Conservation (phyloP, 2,329 filamentous ascomycete genomes). For the Colletotrichum orchidophilum region DNA sequence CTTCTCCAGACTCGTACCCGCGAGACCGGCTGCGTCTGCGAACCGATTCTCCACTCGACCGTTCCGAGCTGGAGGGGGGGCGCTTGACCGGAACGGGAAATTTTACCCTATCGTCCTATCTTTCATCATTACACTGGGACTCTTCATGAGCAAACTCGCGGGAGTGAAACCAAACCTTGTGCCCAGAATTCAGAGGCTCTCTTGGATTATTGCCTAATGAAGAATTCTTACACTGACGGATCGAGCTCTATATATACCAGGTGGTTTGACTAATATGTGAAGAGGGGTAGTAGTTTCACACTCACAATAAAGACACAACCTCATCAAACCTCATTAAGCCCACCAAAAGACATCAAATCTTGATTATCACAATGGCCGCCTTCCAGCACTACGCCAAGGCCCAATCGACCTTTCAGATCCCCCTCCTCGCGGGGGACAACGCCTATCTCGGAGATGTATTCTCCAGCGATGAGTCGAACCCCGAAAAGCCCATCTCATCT, state of each 20-base stretch:
- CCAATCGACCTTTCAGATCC: constrained; percentile 69
- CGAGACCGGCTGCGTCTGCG: constrained; percentile 10
- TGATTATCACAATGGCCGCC: constrained; percentile 43
- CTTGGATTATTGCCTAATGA: background rate
- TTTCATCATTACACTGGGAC: background rate
- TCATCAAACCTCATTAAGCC: background rate
- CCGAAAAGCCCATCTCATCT: constrained; percentile 67
- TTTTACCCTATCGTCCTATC: constrained; percentile 23
- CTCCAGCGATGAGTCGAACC: constrained; percentile 63
- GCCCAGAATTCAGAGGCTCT: too few relatives aligned
- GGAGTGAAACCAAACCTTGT: constrained; percentile 5
- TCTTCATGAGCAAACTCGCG: background rate
- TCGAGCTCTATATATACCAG: background rate
- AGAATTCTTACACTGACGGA: background rate
- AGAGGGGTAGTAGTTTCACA: background rate
- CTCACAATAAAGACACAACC: background rate
- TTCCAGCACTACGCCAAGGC: constrained; percentile 66
- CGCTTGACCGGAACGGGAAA: constrained; percentile 26
- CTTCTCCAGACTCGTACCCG: constrained; percentile 17
- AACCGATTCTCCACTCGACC: constrained; percentile 15
- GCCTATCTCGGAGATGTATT: constrained; percentile 72
- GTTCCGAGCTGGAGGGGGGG: constrained; percentile 20
- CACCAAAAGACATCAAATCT: background rate
- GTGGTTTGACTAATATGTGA: background rate
- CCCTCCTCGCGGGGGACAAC: constrained; percentile 74